Evolutionary conservation across 2,329 filamentous ascomycete species (phyloP), one percentile per base, ranked within the genome.

Genomic region (Trichoderma koningii): DNA sequence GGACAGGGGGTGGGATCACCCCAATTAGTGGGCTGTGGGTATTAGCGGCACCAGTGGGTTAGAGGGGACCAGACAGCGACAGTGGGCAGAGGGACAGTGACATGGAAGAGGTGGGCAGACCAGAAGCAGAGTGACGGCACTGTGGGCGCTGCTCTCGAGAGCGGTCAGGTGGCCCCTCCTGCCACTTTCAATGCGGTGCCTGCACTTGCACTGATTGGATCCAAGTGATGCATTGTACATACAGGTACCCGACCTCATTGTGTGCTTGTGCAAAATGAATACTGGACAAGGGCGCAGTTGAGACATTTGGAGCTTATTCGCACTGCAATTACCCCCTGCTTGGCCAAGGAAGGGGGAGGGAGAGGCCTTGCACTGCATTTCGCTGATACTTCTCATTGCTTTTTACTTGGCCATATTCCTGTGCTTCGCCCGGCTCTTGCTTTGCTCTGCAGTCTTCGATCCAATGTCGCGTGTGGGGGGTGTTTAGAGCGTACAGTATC

Each of bases 231-330:
- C 10, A n/a, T 14, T 38, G 10, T 12, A 14, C 10, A 3, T 14
- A 12, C 34, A 14, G 12, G 30, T 34, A 10, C 7, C 9, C 9
- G 28, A 28, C 28, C 7, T 28, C 28, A 28, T 34, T 38, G 34
- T 38, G 34, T 38, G 10, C 5, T 14, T 38, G 34, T 38, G 34
- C 34, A 38, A 38, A 38, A 10, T 38, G 12, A 34, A 34, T 34
- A 7, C 34, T 38, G 34, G 52, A 30, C 51, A 56, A 64, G 45
- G 61, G 50, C 23, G 23, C 44, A 55, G 15, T 7, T 56, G 61
- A 64, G 61, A 64, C 61, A 64, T 56, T 64, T 57, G 52, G 56
- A 64, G 61, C 61, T 64, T 64, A 64, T 53, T 64, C 51, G 34
- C 34, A 61, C 56, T 42, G 41, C 60, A 63, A 48, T 30, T 41